A percentile compares a stretch with the other conserved stretches of the same genome.
Evolutionary conservation across 2,329 filamentous ascomycete species (phyloP).

Genomic region (Botrytis sinoallii): DNA sequence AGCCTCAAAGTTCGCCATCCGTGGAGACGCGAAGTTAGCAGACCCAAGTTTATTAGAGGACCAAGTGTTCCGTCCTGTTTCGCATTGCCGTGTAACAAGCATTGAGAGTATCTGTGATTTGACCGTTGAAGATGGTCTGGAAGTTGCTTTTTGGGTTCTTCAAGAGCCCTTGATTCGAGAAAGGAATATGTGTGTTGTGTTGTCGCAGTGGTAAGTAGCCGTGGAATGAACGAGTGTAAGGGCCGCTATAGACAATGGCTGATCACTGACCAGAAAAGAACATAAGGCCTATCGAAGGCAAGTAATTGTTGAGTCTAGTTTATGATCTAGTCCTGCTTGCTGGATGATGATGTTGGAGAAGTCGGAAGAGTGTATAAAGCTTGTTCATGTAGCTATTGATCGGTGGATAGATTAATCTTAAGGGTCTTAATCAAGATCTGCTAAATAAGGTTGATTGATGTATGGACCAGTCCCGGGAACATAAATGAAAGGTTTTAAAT

Average conservation of each 20-base stretch:
- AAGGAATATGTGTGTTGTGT: not conserved
- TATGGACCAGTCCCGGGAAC: constrained; percentile 28
- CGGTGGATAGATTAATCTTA: constrained; percentile 24
- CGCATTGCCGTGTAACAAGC: constrained; percentile 40
- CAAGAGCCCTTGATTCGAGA: constrained; percentile 15
- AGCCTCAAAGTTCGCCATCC: constrained; percentile 41
- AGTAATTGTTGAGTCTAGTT: constrained; percentile 22
- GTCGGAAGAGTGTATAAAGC: constrained; percentile 23
- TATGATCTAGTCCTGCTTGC: constrained; percentile 19
- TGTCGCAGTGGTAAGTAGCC: constrained; percentile 24
- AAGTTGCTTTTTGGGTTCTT: constrained; percentile 4
- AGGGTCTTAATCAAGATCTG: constrained; percentile 25
- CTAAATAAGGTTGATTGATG: constrained; percentile 34
- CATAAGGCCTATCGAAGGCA: constrained; percentile 32
- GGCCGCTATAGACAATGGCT: constrained; percentile 30
- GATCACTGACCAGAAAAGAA: constrained; percentile 35
- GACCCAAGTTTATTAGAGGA: constrained; percentile 39
- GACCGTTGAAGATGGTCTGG: constrained; percentile 16
- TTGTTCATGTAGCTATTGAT: constrained; percentile 28
- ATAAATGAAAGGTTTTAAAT: constrained; percentile 26
- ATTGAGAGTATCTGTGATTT: constrained; percentile 36
- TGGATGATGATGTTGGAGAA: constrained; percentile 23
- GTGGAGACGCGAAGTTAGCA: constrained; percentile 37
- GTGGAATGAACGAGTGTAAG: constrained; percentile 36
- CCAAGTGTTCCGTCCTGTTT: constrained; percentile 41